phyloP scores from a whole-genome alignment of 306 rosid species.

The Corylus americana region DNA sequence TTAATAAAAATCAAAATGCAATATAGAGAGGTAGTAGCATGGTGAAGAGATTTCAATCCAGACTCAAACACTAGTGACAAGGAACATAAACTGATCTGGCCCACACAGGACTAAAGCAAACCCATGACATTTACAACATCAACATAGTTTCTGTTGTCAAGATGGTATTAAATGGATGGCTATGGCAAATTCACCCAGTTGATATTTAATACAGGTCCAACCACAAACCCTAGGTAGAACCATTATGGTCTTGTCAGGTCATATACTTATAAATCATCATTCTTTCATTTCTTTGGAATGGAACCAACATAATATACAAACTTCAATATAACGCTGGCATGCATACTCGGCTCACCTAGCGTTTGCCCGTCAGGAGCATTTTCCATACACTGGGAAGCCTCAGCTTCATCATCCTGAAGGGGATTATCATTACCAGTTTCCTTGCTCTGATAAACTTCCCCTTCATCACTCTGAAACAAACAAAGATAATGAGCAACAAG shows the following conservation, averaged over 20 bases:
- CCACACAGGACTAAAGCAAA: not conserved
- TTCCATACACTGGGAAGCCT: conserved; percentile 32
- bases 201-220: not conserved
- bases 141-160: not conserved
- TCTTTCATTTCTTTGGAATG: not conserved
- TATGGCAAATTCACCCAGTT: not conserved
- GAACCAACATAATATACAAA: not conserved
- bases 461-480: conserved; percentile 39
- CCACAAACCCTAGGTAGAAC: not conserved
- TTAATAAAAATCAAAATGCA: no score
- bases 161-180: not conserved
- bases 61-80: not conserved
- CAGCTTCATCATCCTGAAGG: conserved; percentile 34
- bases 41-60: not conserved
- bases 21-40: no score
- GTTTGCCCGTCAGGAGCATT: conserved; percentile 27
- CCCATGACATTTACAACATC: not conserved
- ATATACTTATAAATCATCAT: not conserved
- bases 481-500: conserved; percentile 9
- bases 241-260: not conserved
- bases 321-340: conserved; percentile 1
- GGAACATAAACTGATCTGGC: not conserved
- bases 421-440: conserved; percentile 36
- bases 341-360: conserved; percentile 39
- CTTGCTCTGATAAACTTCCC: conserved; percentile 26